Conservation (phyloP, 2,329 filamentous ascomycete genomes). For the Fusarium sp. region DNA sequence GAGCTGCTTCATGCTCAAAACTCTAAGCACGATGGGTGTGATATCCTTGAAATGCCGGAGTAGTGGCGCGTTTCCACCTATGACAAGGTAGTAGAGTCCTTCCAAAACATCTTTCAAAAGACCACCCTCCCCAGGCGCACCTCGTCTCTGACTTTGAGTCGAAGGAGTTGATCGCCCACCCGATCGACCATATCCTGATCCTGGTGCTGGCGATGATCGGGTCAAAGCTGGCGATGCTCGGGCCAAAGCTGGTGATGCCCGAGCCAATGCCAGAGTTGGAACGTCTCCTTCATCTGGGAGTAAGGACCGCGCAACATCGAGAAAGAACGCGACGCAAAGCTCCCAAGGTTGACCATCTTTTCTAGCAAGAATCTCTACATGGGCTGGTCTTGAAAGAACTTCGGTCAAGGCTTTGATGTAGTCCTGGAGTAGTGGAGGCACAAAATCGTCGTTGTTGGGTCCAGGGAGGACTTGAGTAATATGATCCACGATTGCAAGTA, state of each 20-base stretch:
- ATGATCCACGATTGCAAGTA: constrained; percentile 84
- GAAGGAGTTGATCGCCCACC: constrained; percentile 49
- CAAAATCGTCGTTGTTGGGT: constrained; percentile 71
- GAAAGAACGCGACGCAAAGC: constrained; percentile 77
- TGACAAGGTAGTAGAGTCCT: constrained; percentile 74
- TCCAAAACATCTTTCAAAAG: constrained; percentile 62
- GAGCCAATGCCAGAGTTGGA: constrained; percentile 52
- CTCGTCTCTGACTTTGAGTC: constrained; percentile 50
- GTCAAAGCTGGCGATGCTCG: constrained; percentile 60
- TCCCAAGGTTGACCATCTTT: constrained; percentile 74
- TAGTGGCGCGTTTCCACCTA: constrained; percentile 76
- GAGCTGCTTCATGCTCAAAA: constrained; percentile 70
- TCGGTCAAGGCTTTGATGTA: constrained; percentile 82
- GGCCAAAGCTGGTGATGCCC: constrained; percentile 26
- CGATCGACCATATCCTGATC: constrained; percentile 48
- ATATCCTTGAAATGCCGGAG: constrained; percentile 68
- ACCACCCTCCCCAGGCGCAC: constrained; percentile 50
- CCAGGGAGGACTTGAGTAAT: constrained; percentile 80
- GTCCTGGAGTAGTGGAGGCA: constrained; percentile 78
- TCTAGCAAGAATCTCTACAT: constrained; percentile 81
- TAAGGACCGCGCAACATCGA: constrained; percentile 68
- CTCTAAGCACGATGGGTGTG: constrained; percentile 67
- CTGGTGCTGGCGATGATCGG: constrained; percentile 62
- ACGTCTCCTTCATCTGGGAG: constrained; percentile 57
- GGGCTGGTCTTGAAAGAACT: constrained; percentile 78